phyloP scores from a whole-genome alignment of 352 stramenopile species.

The Blastocystis sp. region DNA sequence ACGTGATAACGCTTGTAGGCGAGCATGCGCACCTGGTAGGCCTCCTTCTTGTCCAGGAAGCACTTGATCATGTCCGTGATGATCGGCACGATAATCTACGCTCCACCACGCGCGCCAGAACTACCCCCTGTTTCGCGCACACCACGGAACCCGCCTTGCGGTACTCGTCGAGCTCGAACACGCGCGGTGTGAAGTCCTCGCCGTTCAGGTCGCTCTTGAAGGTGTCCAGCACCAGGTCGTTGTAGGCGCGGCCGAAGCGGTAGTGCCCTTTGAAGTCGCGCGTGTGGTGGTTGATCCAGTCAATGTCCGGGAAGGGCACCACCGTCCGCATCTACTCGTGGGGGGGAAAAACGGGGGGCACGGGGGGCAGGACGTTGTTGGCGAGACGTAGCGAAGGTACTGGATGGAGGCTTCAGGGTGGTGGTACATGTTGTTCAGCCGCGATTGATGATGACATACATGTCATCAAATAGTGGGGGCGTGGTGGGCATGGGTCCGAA shows the following conservation, averaged over 20 bases:
- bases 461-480: neutral
- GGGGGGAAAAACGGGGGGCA: neutral
- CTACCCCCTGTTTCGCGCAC: constrained; percentile 10
- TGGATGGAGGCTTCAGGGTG: constrained; percentile 59
- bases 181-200: constrained; percentile 1
- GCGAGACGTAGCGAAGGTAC: constrained; percentile 37
- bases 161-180: constrained; percentile 42
- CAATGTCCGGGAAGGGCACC: constrained; percentile 42
- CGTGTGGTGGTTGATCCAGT: constrained; percentile 62
- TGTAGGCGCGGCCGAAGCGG: constrained; percentile 37
- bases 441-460: constrained; percentile 55
- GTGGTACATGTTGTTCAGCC: constrained; percentile 69
- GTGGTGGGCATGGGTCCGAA: neutral
- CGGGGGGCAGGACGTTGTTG: constrained; percentile 9
- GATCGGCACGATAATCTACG: constrained; percentile 38
- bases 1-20: constrained; percentile 46
- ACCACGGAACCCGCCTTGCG: neutral
- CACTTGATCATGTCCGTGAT: constrained; percentile 64
- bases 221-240: constrained; percentile 49
- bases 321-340: constrained; percentile 45
- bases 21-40: constrained; percentile 53
- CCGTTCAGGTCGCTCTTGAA: constrained; percentile 53
- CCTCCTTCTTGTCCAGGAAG: constrained; percentile 64
- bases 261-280: constrained; percentile 63
- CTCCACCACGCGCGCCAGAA: neutral